Percentiles rank a stretch among this genome's conserved stretches.
These are phyloP conservation scores for Amanita pallidorosea DNA, from an alignment of 768 basidiomycete species.

Conservation along the genomic window DNA sequence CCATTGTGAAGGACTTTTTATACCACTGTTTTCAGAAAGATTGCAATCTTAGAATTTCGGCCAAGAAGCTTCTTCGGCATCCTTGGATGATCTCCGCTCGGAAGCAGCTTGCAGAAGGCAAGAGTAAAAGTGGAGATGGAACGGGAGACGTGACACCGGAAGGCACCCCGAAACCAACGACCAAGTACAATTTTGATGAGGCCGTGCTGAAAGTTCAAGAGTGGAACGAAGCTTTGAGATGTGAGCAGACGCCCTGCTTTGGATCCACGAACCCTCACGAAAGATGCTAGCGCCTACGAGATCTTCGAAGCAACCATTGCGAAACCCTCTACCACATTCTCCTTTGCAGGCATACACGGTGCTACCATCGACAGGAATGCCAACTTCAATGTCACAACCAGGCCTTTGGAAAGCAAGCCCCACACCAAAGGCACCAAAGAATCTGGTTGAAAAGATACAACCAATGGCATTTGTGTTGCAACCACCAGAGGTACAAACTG, in stretches of 20 bases:
- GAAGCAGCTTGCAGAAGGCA: conserved; percentile 51
- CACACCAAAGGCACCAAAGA: conserved; percentile 17
- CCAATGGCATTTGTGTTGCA: conserved; percentile 59
- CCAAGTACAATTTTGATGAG: conserved; percentile 88
- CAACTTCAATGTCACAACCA: conserved; percentile 18
- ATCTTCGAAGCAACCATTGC: conserved; percentile 55
- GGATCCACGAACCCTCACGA: conserved; percentile 7
- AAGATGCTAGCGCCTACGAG: conserved; percentile 51
- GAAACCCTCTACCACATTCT: conserved; percentile 33
- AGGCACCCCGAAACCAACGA: conserved; percentile 34
- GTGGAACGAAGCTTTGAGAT: conserved; percentile 97
- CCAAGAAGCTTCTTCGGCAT: conserved; percentile 84
- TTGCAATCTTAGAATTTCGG: conserved; percentile 85
- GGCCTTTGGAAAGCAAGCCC: conserved; percentile 24
- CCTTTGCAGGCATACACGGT: conserved; percentile 33
- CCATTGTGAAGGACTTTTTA: conserved; percentile 93
- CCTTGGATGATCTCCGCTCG: conserved; percentile 92
- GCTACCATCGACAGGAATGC: conserved; percentile 19
- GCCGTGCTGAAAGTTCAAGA: conserved; percentile 93
- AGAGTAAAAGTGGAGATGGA: conserved; percentile 19
- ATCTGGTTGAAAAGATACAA: conserved; percentile 43
- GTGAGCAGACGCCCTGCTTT: conserved; percentile 27
- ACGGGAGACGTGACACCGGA: conserved; percentile 24
- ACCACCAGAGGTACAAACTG: conserved; percentile 76
- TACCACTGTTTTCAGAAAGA: conserved; percentile 99